Evolutionary conservation across 331 rosid genomes (phyloP), one percentile per base, ranked within the genome.

Genomic region (Erythrophleum ivorense): DNA sequence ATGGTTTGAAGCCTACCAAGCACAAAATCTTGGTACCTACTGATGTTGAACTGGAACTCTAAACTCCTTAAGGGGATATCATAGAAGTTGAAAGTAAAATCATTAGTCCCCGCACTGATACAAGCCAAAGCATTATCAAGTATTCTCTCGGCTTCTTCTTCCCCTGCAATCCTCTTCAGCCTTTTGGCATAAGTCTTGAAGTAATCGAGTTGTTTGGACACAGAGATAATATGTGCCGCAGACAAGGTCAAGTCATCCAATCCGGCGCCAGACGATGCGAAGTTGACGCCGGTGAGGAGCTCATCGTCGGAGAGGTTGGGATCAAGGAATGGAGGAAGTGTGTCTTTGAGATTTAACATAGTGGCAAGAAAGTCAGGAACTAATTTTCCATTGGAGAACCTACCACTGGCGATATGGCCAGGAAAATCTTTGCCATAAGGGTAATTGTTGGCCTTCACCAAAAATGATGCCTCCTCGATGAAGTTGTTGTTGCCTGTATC

Each of bases 91-190:
- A 86, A 1, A 43, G 3, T 29, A 45, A 88, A 75, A 83, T 90
- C 94, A 81, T 90, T 90, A 54, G 86, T 53, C 24, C 90, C 89
- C 24, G 86, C 81, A 85, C 90, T 78, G 3, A 85, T 19, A 31
- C 85, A 3, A 49, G 59, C 83, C 45, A 88, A n/a, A 38, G 71
- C 71, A 36, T 38, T n/a, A 16, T 16, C 49, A 65, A 65, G 24
- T 65, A 65, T 36, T 19, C 2, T 65, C 41, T 38, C 5, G 6
- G 41, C 41, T 38, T 38, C 41, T 38, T 52, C 81, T 54, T 80
- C 73, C 4, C 90, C 90, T 40, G 65, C 72, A 31, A 80, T 78
- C 36, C 70, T 53, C 70, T 78, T 31, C 10, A 86, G 81, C 68
- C 82, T 88, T 62, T 13, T 73, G 5, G 73, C 16, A 64, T 86